phyloP scores from a whole-genome alignment of 306 rosid species.

The Casuarina equisetifolia region DNA sequence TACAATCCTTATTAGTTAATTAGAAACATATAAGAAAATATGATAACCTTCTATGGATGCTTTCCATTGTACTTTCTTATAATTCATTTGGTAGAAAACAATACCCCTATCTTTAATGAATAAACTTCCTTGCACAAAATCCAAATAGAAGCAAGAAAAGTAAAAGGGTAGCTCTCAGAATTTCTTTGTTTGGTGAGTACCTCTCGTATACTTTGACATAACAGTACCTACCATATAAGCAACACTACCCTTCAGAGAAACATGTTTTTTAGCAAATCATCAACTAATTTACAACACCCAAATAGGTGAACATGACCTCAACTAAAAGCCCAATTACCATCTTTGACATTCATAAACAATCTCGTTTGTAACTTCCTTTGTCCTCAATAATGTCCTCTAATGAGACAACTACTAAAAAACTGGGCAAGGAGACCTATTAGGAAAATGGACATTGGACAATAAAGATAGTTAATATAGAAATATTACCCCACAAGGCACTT shows the following conservation, averaged over 20 bases:
- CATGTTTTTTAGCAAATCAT: not conserved
- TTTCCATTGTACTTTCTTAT: not conserved
- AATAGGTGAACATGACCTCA: not conserved
- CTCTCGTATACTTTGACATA: not conserved
- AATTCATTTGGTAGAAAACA: not conserved
- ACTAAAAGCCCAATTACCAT: not conserved
- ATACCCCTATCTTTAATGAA: not conserved
- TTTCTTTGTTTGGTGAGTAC: not conserved
- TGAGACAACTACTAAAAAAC: not conserved
- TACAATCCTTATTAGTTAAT: not conserved
- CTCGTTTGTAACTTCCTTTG: not conserved
- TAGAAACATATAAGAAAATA: not conserved
- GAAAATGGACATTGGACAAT: not conserved
- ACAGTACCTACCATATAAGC: not conserved
- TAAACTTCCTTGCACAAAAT: not conserved
- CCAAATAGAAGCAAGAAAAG: too few relatives aligned
- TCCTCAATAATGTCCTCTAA: not conserved
- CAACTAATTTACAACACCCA: not conserved
- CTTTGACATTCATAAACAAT: not conserved
- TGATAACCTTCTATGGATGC: not conserved
- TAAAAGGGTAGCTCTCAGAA: not conserved
- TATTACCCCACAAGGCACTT: not conserved
- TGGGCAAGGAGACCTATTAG: not conserved
- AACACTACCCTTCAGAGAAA: not conserved
- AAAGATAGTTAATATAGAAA: too few relatives aligned